phyloP scores from a whole-genome alignment of 768 basidiomycete genomes.

The Lactarius trivialis region DNA sequence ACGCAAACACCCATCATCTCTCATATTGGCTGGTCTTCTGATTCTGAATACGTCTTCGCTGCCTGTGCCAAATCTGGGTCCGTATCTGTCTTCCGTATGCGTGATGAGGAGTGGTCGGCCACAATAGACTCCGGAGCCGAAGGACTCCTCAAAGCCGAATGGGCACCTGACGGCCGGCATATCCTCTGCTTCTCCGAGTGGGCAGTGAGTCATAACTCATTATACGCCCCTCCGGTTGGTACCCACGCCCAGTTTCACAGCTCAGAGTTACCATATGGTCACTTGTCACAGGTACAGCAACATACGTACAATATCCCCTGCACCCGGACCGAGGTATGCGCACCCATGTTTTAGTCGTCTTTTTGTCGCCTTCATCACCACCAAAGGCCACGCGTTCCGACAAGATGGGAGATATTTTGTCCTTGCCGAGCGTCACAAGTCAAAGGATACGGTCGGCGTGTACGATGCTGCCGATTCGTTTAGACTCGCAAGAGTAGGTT shows the following conservation, averaged over 20 bases:
- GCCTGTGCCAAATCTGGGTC: conserved; percentile 65
- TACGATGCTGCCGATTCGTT: conserved; percentile 71
- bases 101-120: conserved; percentile 73
- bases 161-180: conserved; percentile 80
- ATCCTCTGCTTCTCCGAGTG: conserved; percentile 89
- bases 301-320: conserved; percentile 80
- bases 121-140: conserved; percentile 77
- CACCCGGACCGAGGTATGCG: conserved; percentile 67
- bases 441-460: conserved; percentile 79
- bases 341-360: background rate
- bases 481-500: conserved; percentile 62
- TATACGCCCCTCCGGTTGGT: background rate
- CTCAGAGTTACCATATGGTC: conserved; percentile 86
- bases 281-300: conserved; percentile 63
- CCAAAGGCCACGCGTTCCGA: conserved; percentile 67
- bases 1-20: conserved; percentile 47
- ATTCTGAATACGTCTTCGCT: conserved; percentile 81
- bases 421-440: conserved; percentile 83
- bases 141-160: conserved; percentile 81
- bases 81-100: conserved; percentile 72
- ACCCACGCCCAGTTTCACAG: conserved; percentile 34
- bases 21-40: conserved; percentile 78
- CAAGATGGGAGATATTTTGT: conserved; percentile 79
- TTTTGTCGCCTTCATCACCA: background rate
- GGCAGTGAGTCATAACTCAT: conserved; percentile 57